Percentiles rank a stretch among this genome's conserved stretches.
Evolutionary conservation across 345 rosid genomes (phyloP).

Genomic region (Camelina neglecta): DNA sequence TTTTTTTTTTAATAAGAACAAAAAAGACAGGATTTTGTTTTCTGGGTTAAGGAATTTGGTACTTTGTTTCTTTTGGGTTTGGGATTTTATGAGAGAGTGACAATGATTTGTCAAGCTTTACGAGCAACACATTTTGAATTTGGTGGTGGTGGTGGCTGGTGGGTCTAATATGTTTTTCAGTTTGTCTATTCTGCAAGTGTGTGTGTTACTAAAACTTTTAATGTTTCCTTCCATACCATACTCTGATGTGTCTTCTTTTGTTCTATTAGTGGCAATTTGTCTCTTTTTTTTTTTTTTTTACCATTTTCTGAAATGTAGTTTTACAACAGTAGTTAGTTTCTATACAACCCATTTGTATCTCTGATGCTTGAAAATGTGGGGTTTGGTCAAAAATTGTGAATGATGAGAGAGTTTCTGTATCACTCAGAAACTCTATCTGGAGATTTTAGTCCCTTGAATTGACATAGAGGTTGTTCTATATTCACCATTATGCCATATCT

Average conservation of each 20-base stretch:
- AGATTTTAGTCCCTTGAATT: slow-evolving; percentile 14
- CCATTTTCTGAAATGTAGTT: slow-evolving; percentile 6
- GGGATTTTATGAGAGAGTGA: slow-evolving; percentile 29
- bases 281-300: background rate
- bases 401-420: slow-evolving; percentile 1
- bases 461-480: background rate
- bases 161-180: slow-evolving; percentile 29
- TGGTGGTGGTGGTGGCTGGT: slow-evolving; percentile 8
- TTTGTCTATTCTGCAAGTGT: slow-evolving; percentile 43
- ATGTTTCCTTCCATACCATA: slow-evolving; percentile 18
- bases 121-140: slow-evolving; percentile 19
- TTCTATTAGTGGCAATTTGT: background rate
- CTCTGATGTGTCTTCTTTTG: slow-evolving; percentile 8
- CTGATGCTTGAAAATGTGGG: background rate
- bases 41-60: slow-evolving; percentile 11
- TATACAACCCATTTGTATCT: background rate
- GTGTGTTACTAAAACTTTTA: slow-evolving; percentile 25
- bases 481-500: background rate
- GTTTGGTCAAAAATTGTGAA: slow-evolving; percentile 11
- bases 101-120: slow-evolving; percentile 38
- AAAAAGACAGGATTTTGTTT: background rate
- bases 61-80: slow-evolving; percentile 4
- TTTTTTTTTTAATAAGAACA: background rate
- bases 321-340: background rate
- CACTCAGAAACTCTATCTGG: slow-evolving; percentile 20